Evolutionary conservation across 768 basidiomycete species (phyloP), one percentile per base, ranked within the genome.

Genomic region (Phlebiopsis flavidoalba): DNA sequence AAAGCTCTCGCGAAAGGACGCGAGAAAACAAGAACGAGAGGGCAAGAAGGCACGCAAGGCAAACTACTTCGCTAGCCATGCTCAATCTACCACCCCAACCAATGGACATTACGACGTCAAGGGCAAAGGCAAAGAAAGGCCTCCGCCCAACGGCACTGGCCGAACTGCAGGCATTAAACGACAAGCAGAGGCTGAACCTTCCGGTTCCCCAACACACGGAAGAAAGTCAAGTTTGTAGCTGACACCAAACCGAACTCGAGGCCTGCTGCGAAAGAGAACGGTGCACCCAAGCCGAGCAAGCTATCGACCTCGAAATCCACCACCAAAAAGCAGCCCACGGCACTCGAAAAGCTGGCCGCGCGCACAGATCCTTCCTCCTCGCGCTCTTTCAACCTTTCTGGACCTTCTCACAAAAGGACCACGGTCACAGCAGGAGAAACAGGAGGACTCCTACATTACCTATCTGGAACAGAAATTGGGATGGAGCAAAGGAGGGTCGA

Each of bases 371-470:
- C 48, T 19, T 54, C 56, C 0, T 57, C 64, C 33, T 45, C 43
- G 0, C 52, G 58, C 8, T 52, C 15, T 4, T 17, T 14, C 40
- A 31, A 19, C 40, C 15, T 11, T 21, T 19, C 48, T 19, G 55
- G 0, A 69, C 59, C 2, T 24, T 58, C 1, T 7, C 24, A 22
- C 22, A 45, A 47, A 54, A 19, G 17, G 33, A 2, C 65, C 74
- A 24, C 76, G 72, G 24, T 72, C 72, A 6, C 75, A 70, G 35
- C 73, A 75, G 59, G 83, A 91, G 62, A 73, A 78, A 33, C 81
- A 88, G 36, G 95, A 98, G 66, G 94, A 95, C 67, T 80, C 81
- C 0, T 93, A 95, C 69, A 97, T 98, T 48, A 80, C 85, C 0
- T 87, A 89, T 73, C 75, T 97, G 11, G 95, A 98, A 71, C 77